Base-by-base conservation (phyloP, 2,329 filamentous ascomycete genomes). In the Orbilia quercus region DNA sequence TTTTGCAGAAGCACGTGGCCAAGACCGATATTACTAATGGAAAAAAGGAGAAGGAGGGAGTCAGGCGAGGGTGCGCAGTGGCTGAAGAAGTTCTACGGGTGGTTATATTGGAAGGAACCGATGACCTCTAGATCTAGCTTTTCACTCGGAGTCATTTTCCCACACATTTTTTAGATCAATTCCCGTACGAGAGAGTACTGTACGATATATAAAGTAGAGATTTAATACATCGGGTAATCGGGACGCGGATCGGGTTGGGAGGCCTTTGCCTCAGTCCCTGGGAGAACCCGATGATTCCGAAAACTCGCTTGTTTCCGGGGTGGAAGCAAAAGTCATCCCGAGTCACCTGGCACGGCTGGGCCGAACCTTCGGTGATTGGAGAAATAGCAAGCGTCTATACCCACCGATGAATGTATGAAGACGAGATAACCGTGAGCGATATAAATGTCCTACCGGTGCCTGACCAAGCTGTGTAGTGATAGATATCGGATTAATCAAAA, bases 1-100 rank as follows among this genome's bases (percentile, higher is more conserved):
- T 96, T 79, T 78, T 98, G 58, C 87, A 87, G 78, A 92, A 90
- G 79, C 86, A 90, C 47, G 85, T 97, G 14, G 69, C 42, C 4
- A 28, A 34, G 6, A 73, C 53, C 44, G 81, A 86, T 77, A 80
- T 87, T 75, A 79, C 85, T 45, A 81, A 82, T 12, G 81, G 82
- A 4, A 85, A 84, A 77, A 81, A 81, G 74, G 82, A 86, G 60
- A 81, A 80, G 60, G 83, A 81, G 75, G 82, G 80, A 71, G 77
- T 89, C 7, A 82, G 80, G 77, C 83, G 82, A 77, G 82, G 80
- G 1, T 86, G 84, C 76, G 82, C 82, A 72, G 78, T 81, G 70
- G 84, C 82, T 1, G 79, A 82, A 62, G 78, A 78, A 57, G 77
- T 81, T 0, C 76, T 85, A 3, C 48, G 40, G 20, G 36, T 14